Evolutionary conservation across 2,329 filamentous ascomycete species (phyloP), one percentile per base, ranked within the genome.

Genomic region (Nothopassalora personata): DNA sequence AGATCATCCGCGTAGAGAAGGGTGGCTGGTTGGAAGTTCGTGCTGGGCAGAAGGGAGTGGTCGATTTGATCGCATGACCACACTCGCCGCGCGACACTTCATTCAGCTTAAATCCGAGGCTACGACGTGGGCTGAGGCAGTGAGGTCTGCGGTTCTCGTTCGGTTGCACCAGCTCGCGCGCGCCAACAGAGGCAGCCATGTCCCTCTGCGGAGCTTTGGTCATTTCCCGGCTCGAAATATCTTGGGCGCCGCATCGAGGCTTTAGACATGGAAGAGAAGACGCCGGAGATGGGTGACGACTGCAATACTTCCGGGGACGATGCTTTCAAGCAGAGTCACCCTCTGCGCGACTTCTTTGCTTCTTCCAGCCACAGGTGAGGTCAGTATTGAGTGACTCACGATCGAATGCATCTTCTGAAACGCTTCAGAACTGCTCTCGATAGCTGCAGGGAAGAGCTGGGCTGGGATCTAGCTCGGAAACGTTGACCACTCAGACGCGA

Each of bases 1-100:
- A 88, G 55, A 95, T 96, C 67, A 84, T 97, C 3, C 81, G 84
- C 59, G 76, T 96, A 0, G 87, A 88, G 19, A 72, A 79, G 54
- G 85, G 82, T 1, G 91, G 91, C 0, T 87, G 84, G 80, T 83
- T 96, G 73, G 82, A 84, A 60, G 81, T 96, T 0, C 74, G 72
- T 62, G 82, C 76, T 68, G 79, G 82, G 27, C 70, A 72, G 8
- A 66, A 68, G 33, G 67, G 67, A 5, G 74, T 78, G 2, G 56
- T 80, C 19, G 74, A 80, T 50, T 39, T 64, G 31, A 56, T 64
- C 27, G 60, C 45, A 34, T 34, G 49, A 51, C 23, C 15, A 15
- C 15, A 15, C 36, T 43, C 15, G 36, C 36, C 36, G 36, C 36
- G 15, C 36, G 7, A 6, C 36, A 6, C 15, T 43, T 43, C 13